These are phyloP conservation scores for Ustilago xerochloae DNA, from an alignment of 1,284 basidiomycete species.

Conservation along the genomic window DNA sequence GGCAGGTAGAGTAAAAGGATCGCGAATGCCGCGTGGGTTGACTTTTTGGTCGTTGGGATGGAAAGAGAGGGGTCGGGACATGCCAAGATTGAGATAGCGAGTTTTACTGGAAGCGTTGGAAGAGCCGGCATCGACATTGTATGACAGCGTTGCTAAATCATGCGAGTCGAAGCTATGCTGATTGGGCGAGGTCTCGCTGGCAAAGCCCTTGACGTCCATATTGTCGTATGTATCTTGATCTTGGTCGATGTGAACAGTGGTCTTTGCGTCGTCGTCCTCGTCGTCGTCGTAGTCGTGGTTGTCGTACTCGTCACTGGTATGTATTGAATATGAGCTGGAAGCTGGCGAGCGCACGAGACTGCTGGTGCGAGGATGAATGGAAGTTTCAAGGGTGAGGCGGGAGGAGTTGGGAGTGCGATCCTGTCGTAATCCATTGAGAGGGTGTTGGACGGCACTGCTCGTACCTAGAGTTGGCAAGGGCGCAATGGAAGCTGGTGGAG, in stretches of 20 bases:
- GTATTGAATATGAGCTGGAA: conserved; percentile 6
- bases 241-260: not conserved
- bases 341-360: conserved; percentile 9
- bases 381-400: conserved; percentile 8
- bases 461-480: conserved; percentile 15
- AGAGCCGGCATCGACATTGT: conserved; percentile 16
- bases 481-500: conserved; percentile 16
- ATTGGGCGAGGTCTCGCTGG: not conserved
- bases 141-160: conserved; percentile 25
- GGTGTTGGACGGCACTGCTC: no score
- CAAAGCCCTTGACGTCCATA: not conserved
- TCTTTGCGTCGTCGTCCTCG: conserved; percentile 2
- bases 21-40: conserved; percentile 39
- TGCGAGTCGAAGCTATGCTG: conserved; percentile 18
- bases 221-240: not conserved
- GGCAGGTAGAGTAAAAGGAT: conserved; percentile 33
- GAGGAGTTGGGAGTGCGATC: not conserved
- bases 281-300: not conserved
- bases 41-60: conserved; percentile 37
- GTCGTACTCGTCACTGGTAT: conserved; percentile 3
- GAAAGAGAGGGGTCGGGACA: conserved; percentile 35
- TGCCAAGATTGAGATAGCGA: conserved; percentile 31
- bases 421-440: conserved; percentile 1
- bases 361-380: conserved; percentile 24
- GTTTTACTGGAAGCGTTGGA: not conserved